A percentile compares a stretch with the other conserved stretches of the same genome.
Conservation (phyloP, 768 basidiomycete genomes). For the Tulasnella sp. region DNA sequence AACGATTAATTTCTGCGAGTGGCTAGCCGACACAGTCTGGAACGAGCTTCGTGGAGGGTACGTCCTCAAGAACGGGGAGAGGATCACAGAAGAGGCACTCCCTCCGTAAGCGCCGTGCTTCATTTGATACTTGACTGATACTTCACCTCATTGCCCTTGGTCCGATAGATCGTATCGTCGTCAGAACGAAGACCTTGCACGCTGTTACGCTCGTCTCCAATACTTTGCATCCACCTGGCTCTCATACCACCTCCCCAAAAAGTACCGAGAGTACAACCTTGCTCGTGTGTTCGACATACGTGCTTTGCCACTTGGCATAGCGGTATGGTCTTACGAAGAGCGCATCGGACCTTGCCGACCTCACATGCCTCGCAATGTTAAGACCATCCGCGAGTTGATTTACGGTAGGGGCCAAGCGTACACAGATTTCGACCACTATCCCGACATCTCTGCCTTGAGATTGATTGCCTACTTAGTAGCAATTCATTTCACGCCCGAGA, state of each 20-base stretch:
- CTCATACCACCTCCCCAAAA: not conserved
- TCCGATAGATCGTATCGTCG: too few species aligned
- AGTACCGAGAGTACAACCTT: not conserved
- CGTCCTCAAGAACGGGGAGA: not conserved
- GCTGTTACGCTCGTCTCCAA: not conserved
- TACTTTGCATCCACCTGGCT: not conserved
- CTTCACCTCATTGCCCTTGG: too few species aligned
- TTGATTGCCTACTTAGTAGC: not conserved
- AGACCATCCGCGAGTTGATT: not conserved
- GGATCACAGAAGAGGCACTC: not conserved
- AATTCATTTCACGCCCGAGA: not conserved
- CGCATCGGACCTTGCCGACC: not conserved
- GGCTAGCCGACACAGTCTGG: not conserved
- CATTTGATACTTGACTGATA: too few species aligned
- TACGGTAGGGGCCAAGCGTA: not conserved
- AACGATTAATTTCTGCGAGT: not conserved
- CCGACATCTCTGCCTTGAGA: not conserved
- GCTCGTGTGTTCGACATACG: not conserved
- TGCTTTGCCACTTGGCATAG: not conserved
- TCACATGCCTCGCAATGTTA: not conserved
- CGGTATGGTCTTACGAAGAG: not conserved
- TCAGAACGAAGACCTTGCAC: not conserved
- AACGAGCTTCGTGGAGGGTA: not conserved
- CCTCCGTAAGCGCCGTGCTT: not conserved
- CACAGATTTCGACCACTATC: not conserved